Evolutionary conservation across 768 basidiomycete species (phyloP).

Genomic region (Cyclocybe cylindracea): DNA sequence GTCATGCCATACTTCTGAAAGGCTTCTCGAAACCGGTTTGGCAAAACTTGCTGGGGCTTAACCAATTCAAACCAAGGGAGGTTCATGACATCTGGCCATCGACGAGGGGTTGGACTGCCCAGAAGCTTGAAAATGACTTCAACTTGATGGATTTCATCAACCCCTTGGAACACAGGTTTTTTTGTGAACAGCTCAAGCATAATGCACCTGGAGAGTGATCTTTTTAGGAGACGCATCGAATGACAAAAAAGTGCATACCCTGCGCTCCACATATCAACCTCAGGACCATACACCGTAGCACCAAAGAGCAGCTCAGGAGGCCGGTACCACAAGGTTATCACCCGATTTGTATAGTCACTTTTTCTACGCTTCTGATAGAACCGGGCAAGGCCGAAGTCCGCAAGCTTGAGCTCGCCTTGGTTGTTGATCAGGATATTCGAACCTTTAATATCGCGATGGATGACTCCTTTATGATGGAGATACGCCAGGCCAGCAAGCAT

Average conservation of each 20-base stretch:
- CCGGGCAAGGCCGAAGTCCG: constrained; percentile 95
- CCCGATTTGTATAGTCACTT: constrained; percentile 98
- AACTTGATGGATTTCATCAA: constrained; percentile 96
- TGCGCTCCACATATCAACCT: constrained; percentile 99
- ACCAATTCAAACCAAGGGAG: constrained; percentile 99
- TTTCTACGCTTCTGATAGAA: constrained; percentile 91
- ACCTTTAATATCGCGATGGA: constrained; percentile 98
- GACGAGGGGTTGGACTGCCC: constrained; percentile 81
- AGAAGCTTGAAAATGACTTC: constrained; percentile 90
- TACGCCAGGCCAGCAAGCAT: constrained; percentile 95
- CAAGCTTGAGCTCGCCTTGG: constrained; percentile 91
- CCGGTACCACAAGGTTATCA: constrained; percentile 98
- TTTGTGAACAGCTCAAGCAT: constrained; percentile 97
- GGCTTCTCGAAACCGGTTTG: constrained; percentile 78
- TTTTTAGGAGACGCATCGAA: not conserved
- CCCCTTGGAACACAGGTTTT: constrained; percentile 97
- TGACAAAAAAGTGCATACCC: constrained; percentile 56
- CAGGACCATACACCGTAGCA: constrained; percentile 93
- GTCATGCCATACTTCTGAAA: constrained; percentile 70
- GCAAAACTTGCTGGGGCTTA: constrained; percentile 76
- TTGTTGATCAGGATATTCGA: constrained; percentile 96
- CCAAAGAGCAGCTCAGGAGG: constrained; percentile 95
- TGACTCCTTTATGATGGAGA: constrained; percentile 92
- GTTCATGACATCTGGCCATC: constrained; percentile 81
- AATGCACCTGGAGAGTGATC: constrained; percentile 71